Percentiles rank a stretch among this genome's conserved stretches.
Conservation (phyloP, 306 rosid genomes). For the Inga oerstediana region DNA sequence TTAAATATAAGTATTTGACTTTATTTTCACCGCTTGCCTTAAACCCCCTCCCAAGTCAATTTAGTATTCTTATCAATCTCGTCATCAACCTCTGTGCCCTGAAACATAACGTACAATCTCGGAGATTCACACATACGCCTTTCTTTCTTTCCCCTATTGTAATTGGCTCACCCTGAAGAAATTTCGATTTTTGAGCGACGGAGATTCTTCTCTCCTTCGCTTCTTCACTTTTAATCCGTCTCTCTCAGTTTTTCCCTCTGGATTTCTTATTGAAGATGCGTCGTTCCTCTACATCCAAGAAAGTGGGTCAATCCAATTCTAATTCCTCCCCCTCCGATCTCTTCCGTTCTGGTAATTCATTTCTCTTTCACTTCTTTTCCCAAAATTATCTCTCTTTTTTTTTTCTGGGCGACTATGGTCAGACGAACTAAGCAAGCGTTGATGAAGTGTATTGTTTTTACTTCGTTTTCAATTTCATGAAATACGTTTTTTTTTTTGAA, state of each 20-base stretch:
- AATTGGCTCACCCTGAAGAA: slow-evolving; percentile 12
- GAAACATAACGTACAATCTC: neutral
- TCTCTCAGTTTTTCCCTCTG: slow-evolving; percentile 32
- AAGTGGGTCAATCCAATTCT: slow-evolving; percentile 77
- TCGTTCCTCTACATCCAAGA: slow-evolving; percentile 60
- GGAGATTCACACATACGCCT: neutral
- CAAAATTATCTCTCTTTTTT: neutral
- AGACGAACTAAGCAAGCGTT: neutral
- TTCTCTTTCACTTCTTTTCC: neutral
- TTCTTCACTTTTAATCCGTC: neutral
- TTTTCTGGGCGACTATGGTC: neutral
- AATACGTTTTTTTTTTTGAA: neutral
- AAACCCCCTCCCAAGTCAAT: neutral
- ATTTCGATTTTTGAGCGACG: slow-evolving; percentile 19
- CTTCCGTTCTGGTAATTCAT: slow-evolving; percentile 71
- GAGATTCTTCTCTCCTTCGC: slow-evolving; percentile 26
- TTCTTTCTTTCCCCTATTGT: neutral
- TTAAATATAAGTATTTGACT: neutral
- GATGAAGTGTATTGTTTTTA: neutral
- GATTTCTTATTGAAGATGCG: slow-evolving; percentile 75
- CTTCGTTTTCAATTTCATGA: neutral
- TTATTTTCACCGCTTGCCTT: neutral
- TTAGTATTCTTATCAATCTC: neutral
- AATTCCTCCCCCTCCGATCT: slow-evolving; percentile 78
- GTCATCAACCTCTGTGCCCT: slow-evolving; percentile 20